Conservation (phyloP, 805 yeast species). For the Candida broadrunensis region DNA sequence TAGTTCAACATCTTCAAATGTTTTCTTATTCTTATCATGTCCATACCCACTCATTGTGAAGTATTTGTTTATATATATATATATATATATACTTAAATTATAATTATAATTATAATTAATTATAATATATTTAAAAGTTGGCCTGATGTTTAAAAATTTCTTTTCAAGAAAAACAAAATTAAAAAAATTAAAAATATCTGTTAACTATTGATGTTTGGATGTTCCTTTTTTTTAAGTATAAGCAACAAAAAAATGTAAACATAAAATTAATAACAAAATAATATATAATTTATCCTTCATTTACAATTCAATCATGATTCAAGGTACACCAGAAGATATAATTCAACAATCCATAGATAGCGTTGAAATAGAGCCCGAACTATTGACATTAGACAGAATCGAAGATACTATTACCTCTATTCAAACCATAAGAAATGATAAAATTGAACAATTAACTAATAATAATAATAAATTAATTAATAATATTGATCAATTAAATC, state of each 20-base stretch:
- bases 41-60: conserved; percentile 4
- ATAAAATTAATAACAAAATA: too few relatives aligned
- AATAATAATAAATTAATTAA: conserved; percentile 7
- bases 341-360: conserved; percentile 7
- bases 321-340: conserved; percentile 7
- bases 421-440: conserved; percentile 22
- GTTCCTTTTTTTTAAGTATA: too few relatives aligned
- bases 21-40: conserved; percentile 21
- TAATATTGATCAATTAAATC: conserved; percentile 8
- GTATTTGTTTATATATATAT: too few relatives aligned
- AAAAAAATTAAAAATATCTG: too few relatives aligned
- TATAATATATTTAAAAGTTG: too few relatives aligned
- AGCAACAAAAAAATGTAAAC: too few relatives aligned
- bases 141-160: too few relatives aligned
- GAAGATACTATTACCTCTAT: conserved; percentile 34
- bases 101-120: too few relatives aligned
- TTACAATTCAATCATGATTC: background rate
- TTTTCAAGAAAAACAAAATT: too few relatives aligned
- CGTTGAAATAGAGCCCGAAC: conserved; percentile 49
- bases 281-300: too few relatives aligned
- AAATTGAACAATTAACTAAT: conserved; percentile 11
- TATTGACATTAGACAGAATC: conserved; percentile 43
- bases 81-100: too few relatives aligned
- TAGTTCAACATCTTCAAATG: conserved; percentile 35
- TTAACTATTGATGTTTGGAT: too few relatives aligned